phyloP scores from a whole-genome alignment of 1,139 yeast species.

The Pichia cactophila region DNA sequence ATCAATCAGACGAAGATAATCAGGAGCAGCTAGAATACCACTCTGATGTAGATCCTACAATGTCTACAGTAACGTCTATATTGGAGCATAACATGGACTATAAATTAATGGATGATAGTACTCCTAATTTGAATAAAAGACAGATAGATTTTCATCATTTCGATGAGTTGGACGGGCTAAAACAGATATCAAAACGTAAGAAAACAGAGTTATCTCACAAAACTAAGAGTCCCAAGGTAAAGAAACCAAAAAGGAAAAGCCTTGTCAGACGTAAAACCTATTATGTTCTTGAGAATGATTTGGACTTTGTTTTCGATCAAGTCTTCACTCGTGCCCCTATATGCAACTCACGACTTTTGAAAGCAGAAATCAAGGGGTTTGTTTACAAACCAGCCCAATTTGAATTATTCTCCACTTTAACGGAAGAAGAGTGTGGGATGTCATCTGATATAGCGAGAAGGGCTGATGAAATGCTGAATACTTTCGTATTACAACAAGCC shows the following conservation, averaged over 20 bases:
- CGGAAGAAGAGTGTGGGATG: background rate
- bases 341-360: constrained; percentile 2
- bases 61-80: background rate
- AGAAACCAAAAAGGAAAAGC: background rate
- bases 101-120: background rate
- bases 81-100: background rate
- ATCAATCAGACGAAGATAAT: background rate
- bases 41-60: background rate
- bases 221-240: background rate
- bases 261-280: constrained; percentile 4
- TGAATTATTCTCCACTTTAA: constrained; percentile 6
- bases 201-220: background rate
- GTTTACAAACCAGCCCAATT: constrained; percentile 16
- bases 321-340: constrained; percentile 7
- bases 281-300: constrained; percentile 11
- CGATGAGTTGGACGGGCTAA: background rate
- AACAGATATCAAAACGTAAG: background rate
- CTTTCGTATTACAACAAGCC: constrained; percentile 14
- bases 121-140: background rate
- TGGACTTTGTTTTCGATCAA: constrained; percentile 13
- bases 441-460: constrained; percentile 1
- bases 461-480: constrained; percentile 13
- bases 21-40: background rate
- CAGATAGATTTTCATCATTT: background rate
- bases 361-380: constrained; percentile 12